Evolutionary conservation across 2,329 filamentous ascomycete species (phyloP).

Genomic region (Fusarium sp.): DNA sequence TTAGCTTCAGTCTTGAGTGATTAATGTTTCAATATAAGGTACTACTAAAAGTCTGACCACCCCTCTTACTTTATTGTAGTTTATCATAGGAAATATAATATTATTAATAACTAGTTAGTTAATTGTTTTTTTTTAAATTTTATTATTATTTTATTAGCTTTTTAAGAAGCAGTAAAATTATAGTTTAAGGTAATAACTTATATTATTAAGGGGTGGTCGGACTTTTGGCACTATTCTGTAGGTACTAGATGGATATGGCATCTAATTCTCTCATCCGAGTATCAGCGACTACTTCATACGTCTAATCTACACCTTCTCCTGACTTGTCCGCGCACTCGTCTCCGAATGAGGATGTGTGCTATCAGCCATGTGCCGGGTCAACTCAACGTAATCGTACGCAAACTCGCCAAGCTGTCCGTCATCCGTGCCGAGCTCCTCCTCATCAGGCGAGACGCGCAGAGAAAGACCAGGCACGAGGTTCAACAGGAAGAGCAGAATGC

Average conservation of each 20-base stretch:
- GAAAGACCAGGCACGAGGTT: slow-evolving; percentile 77
- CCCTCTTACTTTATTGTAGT: no score
- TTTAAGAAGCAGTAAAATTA: no score
- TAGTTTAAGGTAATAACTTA: no score
- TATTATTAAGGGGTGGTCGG: no score
- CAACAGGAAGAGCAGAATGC: slow-evolving; percentile 75
- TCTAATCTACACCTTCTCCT: slow-evolving; percentile 46
- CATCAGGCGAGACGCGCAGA: slow-evolving; percentile 73
- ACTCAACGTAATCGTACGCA: slow-evolving; percentile 84
- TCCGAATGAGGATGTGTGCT: slow-evolving; percentile 39
- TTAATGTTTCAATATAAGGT: no score
- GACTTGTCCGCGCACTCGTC: slow-evolving; percentile 42
- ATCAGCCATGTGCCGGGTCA: slow-evolving; percentile 69
- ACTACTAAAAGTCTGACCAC: no score
- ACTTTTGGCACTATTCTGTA: no score
- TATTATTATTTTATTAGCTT: no score
- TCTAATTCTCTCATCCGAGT: not conserved
- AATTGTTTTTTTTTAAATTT: no score
- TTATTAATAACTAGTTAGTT: no score
- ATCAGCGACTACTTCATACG: slow-evolving; percentile 2
- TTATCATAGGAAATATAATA: no score
- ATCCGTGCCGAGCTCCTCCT: slow-evolving; percentile 76
- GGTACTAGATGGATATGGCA: not conserved
- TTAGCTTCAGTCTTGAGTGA: not conserved
- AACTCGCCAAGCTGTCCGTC: slow-evolving; percentile 85